phyloP scores from a whole-genome alignment of 352 stramenopile species.

The Phytophthora fragariaefolia region DNA sequence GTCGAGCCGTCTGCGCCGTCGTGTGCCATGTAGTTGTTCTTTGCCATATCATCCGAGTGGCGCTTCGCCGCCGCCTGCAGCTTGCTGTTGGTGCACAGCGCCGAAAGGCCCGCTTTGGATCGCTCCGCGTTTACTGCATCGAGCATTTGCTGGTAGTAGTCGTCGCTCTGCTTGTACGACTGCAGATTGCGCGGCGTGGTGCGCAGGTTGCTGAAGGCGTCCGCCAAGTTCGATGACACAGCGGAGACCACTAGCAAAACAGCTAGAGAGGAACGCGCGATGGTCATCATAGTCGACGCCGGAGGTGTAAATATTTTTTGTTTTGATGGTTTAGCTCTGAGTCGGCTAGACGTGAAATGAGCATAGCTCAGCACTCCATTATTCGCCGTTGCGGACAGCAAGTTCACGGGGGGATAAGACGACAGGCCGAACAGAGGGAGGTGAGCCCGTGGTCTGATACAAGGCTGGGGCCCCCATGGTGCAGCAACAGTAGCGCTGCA shows the following conservation, averaged over 20 bases:
- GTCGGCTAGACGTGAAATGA: constrained; percentile 30
- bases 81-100: constrained; percentile 57
- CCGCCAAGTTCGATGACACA: constrained; percentile 21
- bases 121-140: constrained; percentile 57
- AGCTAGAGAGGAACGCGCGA: constrained; percentile 26
- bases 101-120: constrained; percentile 40
- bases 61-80: constrained; percentile 34
- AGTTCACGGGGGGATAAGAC: constrained; percentile 28
- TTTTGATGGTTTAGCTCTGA: constrained; percentile 16
- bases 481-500: neutral
- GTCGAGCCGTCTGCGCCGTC: constrained; percentile 55
- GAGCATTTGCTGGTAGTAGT: constrained; percentile 40
- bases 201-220: constrained; percentile 24
- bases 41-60: constrained; percentile 52
- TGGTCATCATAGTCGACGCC: constrained; percentile 30
- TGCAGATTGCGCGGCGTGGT: constrained; percentile 35
- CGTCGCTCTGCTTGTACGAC: constrained; percentile 34
- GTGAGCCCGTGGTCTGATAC: constrained; percentile 21
- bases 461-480: constrained; percentile 5
- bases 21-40: constrained; percentile 61
- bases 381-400: constrained; percentile 26
- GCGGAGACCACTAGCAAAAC: constrained; percentile 25
- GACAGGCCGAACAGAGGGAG: constrained; percentile 26
- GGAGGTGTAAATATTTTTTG: neutral
- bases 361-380: constrained; percentile 1